phyloP scores from a whole-genome alignment of 2,329 filamentous ascomycete genomes.

The Ceratocystiopsis brevicomis region DNA sequence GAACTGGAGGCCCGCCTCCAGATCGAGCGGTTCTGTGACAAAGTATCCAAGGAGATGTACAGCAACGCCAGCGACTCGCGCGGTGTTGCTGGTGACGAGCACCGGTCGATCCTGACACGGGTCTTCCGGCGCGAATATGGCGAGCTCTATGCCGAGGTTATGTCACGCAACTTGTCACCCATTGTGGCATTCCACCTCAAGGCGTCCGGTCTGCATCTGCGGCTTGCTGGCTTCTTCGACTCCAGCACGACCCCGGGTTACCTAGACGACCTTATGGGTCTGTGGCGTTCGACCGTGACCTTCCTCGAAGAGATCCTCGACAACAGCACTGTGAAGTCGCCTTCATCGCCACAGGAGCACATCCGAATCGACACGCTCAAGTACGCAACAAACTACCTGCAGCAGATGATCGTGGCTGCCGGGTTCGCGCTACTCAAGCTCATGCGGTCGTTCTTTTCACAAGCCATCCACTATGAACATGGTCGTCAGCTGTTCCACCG shows the following conservation, averaged over 20 bases:
- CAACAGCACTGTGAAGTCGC: conserved; percentile 24
- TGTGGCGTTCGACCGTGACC: conserved; percentile 52
- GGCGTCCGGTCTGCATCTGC: conserved; percentile 56
- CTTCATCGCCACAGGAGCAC: conserved; percentile 24
- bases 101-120: conserved; percentile 45
- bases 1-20: conserved; percentile 50
- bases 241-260: conserved; percentile 53
- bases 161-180: conserved; percentile 37
- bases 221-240: conserved; percentile 66
- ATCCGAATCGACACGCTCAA: conserved; percentile 36
- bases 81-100: conserved; percentile 48
- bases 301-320: conserved; percentile 49
- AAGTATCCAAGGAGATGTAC: conserved; percentile 62
- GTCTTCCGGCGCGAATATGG: conserved; percentile 46
- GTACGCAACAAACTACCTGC: conserved; percentile 57
- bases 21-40: conserved; percentile 59
- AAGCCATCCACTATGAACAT: conserved; percentile 49
- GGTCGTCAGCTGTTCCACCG: conserved; percentile 51
- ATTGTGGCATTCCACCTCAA: conserved; percentile 48
- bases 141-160: conserved; percentile 41
- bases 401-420: conserved; percentile 71
- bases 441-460: conserved; percentile 57
- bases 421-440: conserved; percentile 62
- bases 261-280: conserved; percentile 52
- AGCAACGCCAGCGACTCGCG: conserved; percentile 57